A percentile compares a stretch with the other conserved stretches of the same genome.
phyloP scores from a whole-genome alignment of 768 basidiomycete species.

The Lactarius tabidus region DNA sequence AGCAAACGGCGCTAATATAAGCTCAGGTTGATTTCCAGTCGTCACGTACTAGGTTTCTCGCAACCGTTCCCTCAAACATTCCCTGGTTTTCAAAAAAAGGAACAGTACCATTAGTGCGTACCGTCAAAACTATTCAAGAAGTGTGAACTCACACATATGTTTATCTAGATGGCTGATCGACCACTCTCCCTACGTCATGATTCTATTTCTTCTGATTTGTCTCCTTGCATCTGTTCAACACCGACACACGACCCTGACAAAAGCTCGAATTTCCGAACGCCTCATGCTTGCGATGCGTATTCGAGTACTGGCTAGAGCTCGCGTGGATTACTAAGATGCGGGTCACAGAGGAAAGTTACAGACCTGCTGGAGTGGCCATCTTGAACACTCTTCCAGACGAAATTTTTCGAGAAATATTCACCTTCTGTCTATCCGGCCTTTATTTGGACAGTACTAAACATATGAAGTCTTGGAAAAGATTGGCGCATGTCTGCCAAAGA shows the following conservation, averaged over 20 bases:
- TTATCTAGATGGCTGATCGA: too few relatives aligned
- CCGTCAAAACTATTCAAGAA: too few relatives aligned
- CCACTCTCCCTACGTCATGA: too few relatives aligned
- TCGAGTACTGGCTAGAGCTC: not conserved
- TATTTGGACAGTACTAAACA: accelerated
- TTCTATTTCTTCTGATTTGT: slow-evolving; percentile 20
- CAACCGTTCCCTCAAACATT: too few relatives aligned
- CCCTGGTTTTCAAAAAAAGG: too few relatives aligned
- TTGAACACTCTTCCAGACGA: not conserved
- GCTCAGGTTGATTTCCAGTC: too few relatives aligned
- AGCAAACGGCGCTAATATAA: too few relatives aligned
- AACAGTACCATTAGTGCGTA: too few relatives aligned
- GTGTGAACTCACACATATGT: too few relatives aligned
- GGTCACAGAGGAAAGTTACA: not conserved
- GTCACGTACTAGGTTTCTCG: too few relatives aligned
- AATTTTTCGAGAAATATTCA: not conserved
- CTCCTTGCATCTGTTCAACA: not conserved
- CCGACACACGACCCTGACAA: not conserved
- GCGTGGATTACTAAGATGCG: not conserved
- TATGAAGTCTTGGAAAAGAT: not conserved
- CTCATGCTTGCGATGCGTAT: not conserved
- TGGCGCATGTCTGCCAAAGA: not conserved
- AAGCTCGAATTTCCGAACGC: not conserved
- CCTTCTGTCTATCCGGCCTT: not conserved
- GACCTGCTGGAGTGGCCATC: not conserved